Evolutionary conservation across 2,329 filamentous ascomycete genomes (phyloP).

Genomic region (Westerdykella sp.): DNA sequence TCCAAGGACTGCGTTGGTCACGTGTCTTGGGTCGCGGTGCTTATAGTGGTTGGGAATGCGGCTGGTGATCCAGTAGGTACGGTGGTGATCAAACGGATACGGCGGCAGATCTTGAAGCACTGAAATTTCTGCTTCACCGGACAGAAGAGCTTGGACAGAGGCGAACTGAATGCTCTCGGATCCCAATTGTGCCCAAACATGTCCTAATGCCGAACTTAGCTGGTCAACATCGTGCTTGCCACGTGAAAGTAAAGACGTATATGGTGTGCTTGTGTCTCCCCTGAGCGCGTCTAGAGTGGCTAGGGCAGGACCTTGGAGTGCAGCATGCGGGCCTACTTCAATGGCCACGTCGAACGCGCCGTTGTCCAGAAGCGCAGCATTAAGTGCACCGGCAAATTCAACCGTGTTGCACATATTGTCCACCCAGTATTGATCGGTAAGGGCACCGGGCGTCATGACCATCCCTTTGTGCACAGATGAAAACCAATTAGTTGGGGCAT

Average conservation of each 20-base stretch:
- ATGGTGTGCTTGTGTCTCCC: slow-evolving; percentile 4
- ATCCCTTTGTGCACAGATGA: slow-evolving; percentile 7
- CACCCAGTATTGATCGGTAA: slow-evolving; percentile 38
- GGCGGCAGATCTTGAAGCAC: slow-evolving; percentile 12
- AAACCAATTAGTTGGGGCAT: slow-evolving; percentile 2
- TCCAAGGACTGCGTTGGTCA: background rate
- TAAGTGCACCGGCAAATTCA: slow-evolving; percentile 39
- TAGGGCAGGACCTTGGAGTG: slow-evolving; percentile 38
- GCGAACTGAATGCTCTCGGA: background rate
- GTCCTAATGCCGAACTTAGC: slow-evolving; percentile 11
- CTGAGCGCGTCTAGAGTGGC: too few relatives aligned
- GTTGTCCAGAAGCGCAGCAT: slow-evolving; percentile 10
- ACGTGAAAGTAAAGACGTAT: slow-evolving; percentile 15
- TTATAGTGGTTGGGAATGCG: too few relatives aligned
- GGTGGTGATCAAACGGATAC: slow-evolving; percentile 25
- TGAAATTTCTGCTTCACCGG: too few relatives aligned
- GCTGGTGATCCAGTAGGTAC: background rate
- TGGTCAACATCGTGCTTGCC: slow-evolving; percentile 18
- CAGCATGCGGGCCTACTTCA: slow-evolving; percentile 45
- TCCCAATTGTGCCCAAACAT: slow-evolving; percentile 9
- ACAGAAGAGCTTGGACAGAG: too few relatives aligned
- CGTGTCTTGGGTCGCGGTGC: too few relatives aligned
- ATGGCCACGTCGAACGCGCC: slow-evolving; percentile 35
- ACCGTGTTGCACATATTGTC: slow-evolving; percentile 45
- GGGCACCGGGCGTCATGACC: slow-evolving; percentile 4